Evolutionary conservation across 805 yeast genomes (phyloP).

Genomic region (Maudiozyma turicensis): DNA sequence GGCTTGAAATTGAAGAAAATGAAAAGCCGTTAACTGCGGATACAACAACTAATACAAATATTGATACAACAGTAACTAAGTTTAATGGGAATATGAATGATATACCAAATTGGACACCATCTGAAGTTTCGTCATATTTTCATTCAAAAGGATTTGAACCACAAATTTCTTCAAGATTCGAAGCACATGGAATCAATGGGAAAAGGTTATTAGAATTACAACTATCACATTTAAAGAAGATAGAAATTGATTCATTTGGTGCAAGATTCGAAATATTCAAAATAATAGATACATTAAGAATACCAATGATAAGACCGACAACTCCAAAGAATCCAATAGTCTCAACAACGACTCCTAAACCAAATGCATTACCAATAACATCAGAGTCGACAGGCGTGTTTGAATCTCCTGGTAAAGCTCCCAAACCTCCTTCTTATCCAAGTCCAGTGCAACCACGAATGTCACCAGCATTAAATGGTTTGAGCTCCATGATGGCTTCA

Average conservation of each 20-base stretch:
- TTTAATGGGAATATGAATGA: slow-evolving; percentile 8
- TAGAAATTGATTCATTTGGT: slow-evolving; percentile 88
- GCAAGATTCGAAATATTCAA: slow-evolving; percentile 85
- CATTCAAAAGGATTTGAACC: slow-evolving; percentile 60
- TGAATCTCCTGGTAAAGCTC: slow-evolving; percentile 62
- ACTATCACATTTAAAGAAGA: slow-evolving; percentile 74
- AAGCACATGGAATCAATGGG: slow-evolving; percentile 82
- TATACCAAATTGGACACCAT: slow-evolving; percentile 67
- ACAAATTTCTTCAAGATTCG: slow-evolving; percentile 62
- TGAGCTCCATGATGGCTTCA: neutral
- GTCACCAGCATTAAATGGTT: slow-evolving; percentile 2
- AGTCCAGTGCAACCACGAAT: slow-evolving; percentile 29
- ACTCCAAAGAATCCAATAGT: slow-evolving; percentile 1
- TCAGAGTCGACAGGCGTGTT: slow-evolving; percentile 26
- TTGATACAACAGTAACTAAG: neutral
- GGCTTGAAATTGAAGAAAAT: neutral
- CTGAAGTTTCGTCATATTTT: slow-evolving; percentile 73
- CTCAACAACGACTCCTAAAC: slow-evolving; percentile 6
- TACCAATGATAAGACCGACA: neutral
- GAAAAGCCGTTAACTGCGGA: neutral
- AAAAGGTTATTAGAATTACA: slow-evolving; percentile 76
- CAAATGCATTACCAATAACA: slow-evolving; percentile 5
- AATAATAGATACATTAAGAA: slow-evolving; percentile 62
- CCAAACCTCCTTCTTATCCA: slow-evolving; percentile 49
- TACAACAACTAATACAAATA: neutral